Conservation (phyloP, 106 monocot species). For the Dactylorhiza incarnata region DNA sequence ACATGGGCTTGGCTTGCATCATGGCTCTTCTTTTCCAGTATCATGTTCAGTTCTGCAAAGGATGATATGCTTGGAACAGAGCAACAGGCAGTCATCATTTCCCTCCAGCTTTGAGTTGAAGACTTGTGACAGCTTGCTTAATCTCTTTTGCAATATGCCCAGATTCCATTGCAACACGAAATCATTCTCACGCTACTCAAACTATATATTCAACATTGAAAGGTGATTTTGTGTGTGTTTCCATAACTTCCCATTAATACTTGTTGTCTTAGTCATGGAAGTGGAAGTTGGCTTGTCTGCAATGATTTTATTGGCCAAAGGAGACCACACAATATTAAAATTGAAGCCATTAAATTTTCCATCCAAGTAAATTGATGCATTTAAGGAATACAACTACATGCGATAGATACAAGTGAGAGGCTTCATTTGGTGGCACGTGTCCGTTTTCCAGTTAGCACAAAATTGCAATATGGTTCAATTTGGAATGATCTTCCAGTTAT, state of each 20-base stretch:
- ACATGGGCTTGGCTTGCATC: conserved; percentile 10
- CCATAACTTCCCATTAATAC: not conserved
- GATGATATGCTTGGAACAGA: not conserved
- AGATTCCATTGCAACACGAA: conserved; percentile 25
- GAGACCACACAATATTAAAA: not conserved
- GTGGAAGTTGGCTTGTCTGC: not conserved
- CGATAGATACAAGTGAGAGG: not conserved
- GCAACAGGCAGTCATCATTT: conserved; percentile 10
- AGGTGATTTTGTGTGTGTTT: conserved; percentile 31
- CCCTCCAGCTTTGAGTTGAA: conserved; percentile 20
- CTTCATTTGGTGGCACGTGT: not conserved
- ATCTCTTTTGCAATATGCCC: conserved; percentile 40
- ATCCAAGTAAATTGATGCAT: not conserved
- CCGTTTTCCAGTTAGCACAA: not conserved
- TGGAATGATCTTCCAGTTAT: not conserved
- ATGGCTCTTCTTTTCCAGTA: conserved; percentile 13
- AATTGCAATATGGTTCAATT: not conserved
- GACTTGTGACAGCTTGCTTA: conserved; percentile 48
- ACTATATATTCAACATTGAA: conserved; percentile 61
- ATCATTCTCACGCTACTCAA: conserved; percentile 30
- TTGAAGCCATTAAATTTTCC: not conserved
- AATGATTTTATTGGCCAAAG: not conserved
- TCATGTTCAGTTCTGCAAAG: not conserved
- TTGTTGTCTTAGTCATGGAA: not conserved
- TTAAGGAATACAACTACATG: not conserved